Conservation (phyloP, 106 monocot genomes). For the Dioscorea dumetorum region DNA sequence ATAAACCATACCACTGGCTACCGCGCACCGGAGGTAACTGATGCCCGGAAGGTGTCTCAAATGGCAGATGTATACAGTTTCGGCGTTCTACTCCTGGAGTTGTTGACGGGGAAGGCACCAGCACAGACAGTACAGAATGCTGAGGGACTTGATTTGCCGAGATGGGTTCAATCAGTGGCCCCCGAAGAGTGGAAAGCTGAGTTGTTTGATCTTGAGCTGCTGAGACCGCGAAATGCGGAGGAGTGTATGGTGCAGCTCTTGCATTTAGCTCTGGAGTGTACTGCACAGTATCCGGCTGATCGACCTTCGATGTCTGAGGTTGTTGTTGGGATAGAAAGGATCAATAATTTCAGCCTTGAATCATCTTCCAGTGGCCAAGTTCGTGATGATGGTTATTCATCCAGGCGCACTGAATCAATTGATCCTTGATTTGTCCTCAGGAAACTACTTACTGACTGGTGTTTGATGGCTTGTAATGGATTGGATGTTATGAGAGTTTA, state of each 20-base stretch:
- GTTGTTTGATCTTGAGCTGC: constrained; percentile 70
- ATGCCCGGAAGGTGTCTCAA: constrained; percentile 46
- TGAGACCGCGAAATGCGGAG: constrained; percentile 43
- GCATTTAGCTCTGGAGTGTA: constrained; percentile 69
- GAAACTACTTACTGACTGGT: too few relatives aligned
- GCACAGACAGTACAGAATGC: constrained; percentile 44
- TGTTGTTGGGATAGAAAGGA: constrained; percentile 44
- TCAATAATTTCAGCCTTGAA: constrained; percentile 13
- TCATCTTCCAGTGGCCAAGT: too few relatives aligned
- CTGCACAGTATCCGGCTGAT: constrained; percentile 42
- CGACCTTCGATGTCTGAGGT: constrained; percentile 68
- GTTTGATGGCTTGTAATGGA: too few relatives aligned
- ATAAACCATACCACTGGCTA: constrained; percentile 55
- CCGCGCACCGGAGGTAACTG: constrained; percentile 73
- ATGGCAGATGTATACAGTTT: constrained; percentile 90
- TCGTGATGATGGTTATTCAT: too few relatives aligned
- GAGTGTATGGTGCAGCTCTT: constrained; percentile 74
- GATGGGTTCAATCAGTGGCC: constrained; percentile 74
- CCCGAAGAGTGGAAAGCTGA: constrained; percentile 71
- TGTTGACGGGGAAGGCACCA: constrained; percentile 84
- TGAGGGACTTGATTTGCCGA: constrained; percentile 68
- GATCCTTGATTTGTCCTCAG: too few relatives aligned
- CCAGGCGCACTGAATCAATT: too few relatives aligned
- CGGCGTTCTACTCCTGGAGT: constrained; percentile 85
- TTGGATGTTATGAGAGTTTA: too few relatives aligned